These are phyloP conservation scores for Apiotrichum akiyoshidainum DNA, from an alignment of 1,284 basidiomycete species.

Conservation along the genomic window DNA sequence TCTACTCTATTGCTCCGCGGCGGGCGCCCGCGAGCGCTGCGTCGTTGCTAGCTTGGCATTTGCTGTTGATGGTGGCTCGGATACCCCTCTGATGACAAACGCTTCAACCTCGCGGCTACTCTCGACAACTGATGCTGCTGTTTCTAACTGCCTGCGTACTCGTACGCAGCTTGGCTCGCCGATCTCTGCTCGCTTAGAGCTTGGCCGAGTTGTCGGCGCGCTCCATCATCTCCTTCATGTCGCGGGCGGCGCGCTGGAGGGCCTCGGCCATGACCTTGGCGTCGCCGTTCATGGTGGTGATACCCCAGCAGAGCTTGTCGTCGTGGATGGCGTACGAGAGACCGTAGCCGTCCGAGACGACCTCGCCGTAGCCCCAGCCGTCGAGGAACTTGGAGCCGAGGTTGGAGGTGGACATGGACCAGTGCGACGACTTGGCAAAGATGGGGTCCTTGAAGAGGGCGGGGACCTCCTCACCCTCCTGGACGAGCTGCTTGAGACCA, in stretches of 20 bases:
- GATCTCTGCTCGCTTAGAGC: constrained; percentile 13
- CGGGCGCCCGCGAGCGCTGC: too few species aligned
- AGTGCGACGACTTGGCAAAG: constrained; percentile 70
- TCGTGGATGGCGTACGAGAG: constrained; percentile 89
- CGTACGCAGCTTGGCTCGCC: not conserved
- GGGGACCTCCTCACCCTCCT: constrained; percentile 71
- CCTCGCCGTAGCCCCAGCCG: constrained; percentile 97
- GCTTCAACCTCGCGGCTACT: too few species aligned
- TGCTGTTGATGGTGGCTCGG: too few species aligned
- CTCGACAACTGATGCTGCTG: not conserved
- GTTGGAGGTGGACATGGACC: constrained; percentile 91
- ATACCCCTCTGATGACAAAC: too few species aligned
- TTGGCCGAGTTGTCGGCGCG: constrained; percentile 53
- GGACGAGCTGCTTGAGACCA: constrained; percentile 80
- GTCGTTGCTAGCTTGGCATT: too few species aligned
- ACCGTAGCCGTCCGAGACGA: constrained; percentile 89
- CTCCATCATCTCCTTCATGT: constrained; percentile 72
- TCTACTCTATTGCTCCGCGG: too few species aligned
- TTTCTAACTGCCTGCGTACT: not conserved
- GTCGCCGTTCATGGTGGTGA: constrained; percentile 74
- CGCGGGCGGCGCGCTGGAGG: constrained; percentile 73
- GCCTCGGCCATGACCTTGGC: constrained; percentile 64
- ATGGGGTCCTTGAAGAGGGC: constrained; percentile 75
- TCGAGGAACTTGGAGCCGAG: constrained; percentile 78
- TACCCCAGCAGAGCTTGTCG: constrained; percentile 83